Evolutionary conservation across 108 stramenopile genomes (phyloP), one percentile per base, ranked within the genome.

Genomic region (Craspedostauros australis): DNA sequence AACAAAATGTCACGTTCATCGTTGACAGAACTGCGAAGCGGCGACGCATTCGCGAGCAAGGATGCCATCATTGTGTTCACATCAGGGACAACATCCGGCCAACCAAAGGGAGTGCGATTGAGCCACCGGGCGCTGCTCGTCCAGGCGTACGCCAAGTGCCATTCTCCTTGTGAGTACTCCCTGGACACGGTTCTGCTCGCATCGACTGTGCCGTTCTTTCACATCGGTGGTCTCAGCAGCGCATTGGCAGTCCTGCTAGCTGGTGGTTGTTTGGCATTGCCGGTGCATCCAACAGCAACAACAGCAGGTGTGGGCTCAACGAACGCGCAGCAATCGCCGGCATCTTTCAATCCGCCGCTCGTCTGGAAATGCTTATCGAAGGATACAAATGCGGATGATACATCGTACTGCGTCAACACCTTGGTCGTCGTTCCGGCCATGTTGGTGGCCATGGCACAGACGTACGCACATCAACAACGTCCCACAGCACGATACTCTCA

Each of bases 351-450:
- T 38, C 72, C 79, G 14, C 30, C 54, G 18, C 9, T 8, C 18
- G 58, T 70, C 1, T 29, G 54, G 23, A 19, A 64, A 33, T 64
- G 50, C 27, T 27, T 77, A n/a, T 39, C 53, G 16, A 9, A 24
- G 4, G 2, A n/a, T n/a, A n/a, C n/a, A n/a, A n/a, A n/a, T n/a
- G n/a, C n/a, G n/a, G n/a, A n/a, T n/a, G 38, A 25, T 23, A 39
- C 30, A 54, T 9, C n/a, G 11, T 28, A 36, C 29, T 44, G 64
- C 7, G 71, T 72, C 4, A 95, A 90, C 54, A 90, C 90, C 15
- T 70, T 95, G 34, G 92, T 93, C 16, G 84, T 92, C 14, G 92
- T 95, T 22, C 94, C 94, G 4, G 88, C 92, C n/a, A 95, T 93
- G 94, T 57, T 95, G 5, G 61, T 70, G 54, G 50, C 80, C 49